phyloP scores from a whole-genome alignment of 1,284 basidiomycete genomes.

The Cerrena zonata region DNA sequence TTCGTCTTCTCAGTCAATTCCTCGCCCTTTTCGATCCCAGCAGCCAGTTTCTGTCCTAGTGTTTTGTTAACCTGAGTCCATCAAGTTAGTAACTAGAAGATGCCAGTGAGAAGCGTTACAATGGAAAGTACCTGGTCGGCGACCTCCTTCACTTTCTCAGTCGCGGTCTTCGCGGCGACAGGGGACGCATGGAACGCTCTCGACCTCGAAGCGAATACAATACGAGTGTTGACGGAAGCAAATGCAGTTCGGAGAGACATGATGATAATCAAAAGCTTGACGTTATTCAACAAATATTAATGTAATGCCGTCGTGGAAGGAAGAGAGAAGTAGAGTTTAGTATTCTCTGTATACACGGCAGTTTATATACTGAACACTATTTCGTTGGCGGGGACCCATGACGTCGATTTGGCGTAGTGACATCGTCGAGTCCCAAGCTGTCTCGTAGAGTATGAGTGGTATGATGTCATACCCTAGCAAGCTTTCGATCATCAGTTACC shows the following conservation, averaged over 20 bases:
- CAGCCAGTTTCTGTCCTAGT: constrained; percentile 54
- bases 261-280: too few relatives aligned
- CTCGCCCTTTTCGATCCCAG: constrained; percentile 61
- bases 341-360: too few relatives aligned
- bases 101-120: neutral
- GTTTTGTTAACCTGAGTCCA: constrained; percentile 53
- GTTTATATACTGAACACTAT: too few relatives aligned
- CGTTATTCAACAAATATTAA: too few relatives aligned
- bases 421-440: too few relatives aligned
- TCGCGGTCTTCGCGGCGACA: constrained; percentile 43
- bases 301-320: too few relatives aligned
- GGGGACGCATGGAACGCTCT: constrained; percentile 31
- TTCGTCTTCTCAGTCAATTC: constrained; percentile 50
- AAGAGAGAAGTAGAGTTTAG: too few relatives aligned
- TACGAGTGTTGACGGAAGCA: neutral
- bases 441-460: too few relatives aligned
- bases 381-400: too few relatives aligned
- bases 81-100: neutral
- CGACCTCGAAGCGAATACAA: constrained; percentile 4
- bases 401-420: too few relatives aligned
- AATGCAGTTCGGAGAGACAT: constrained; percentile 5
- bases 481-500: too few relatives aligned
- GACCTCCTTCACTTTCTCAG: constrained; percentile 57
- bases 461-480: too few relatives aligned
- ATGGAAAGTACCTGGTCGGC: constrained; percentile 47